Evolutionary conservation across 2,329 filamentous ascomycete species (phyloP), one percentile per base, ranked within the genome.

Genomic region (Sphaerostilbella broomeana): DNA sequence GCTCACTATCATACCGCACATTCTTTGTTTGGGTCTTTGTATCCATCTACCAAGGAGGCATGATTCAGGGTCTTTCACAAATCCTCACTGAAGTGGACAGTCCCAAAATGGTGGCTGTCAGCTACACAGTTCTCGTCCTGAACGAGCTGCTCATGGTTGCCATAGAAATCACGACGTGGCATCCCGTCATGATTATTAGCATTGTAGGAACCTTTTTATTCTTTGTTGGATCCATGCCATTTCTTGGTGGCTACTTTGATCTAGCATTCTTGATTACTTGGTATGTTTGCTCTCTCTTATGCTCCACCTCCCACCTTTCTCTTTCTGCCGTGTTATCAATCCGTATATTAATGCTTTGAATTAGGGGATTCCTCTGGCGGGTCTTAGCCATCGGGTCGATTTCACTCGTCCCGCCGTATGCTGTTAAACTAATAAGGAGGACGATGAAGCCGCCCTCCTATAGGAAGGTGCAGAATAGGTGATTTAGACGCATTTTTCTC

Each of bases 71-170:
- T n/a, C 74, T 95, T 10, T 82, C 84, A 1, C 89, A 98, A 60
- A 70, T 98, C 12, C 74, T 98, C 16, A 84, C 92, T 3, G 82
- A 86, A 46, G 80, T 86, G 3, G 79, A 86, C 48, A 75, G 79
- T 1, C 69, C 73, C 10, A 71, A 68, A 44, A 94, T 98, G 81
- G 86, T 97, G 39, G 79, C 85, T 17, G 86, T 98, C 31, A 88
- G 82, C 42, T 98, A 95, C 58, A 94, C 90, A 0, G 87, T 88
- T 1, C 76, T 98, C 3, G 80, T 98, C 5, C 68, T 97, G 46
- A 98, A 97, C 60, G 92, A 98, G 60, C 75, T 98, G 44, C 76
- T 94, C 52, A 98, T 98, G 94, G 92, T 97, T 3, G 90, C 89
- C 4, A 86, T 94, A 43, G 86, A 95, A 58, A 86, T 98, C 52